Base-by-base conservation (phyloP, 2,329 filamentous ascomycete genomes). In the Alternaria infectoria region DNA sequence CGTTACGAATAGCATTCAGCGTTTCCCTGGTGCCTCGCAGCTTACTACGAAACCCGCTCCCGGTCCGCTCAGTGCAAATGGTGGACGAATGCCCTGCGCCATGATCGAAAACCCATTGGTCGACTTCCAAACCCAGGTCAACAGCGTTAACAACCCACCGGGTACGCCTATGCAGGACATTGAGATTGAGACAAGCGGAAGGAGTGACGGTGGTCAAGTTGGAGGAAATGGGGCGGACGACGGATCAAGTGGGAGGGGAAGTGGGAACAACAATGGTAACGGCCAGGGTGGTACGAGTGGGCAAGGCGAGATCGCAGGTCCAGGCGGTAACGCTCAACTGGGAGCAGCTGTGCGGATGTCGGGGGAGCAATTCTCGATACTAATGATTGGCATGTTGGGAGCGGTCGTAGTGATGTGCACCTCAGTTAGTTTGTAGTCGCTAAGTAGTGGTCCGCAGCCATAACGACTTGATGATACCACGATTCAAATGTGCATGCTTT, bases 1-100 rank as follows among this genome's bases (percentile, higher is more conserved):
- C 4, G 86, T 92, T 40, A 90, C 89, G 6, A 92, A 92, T 75
- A 83, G 81, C 43, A 91, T 92, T 66, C 60, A 68, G 0, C 62
- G 77, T 45, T 79, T 79, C 52, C 77, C 77, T 0, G 68, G 74
- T 17, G 75, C 77, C 5, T 67, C 62, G 4, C 76, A 79, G 21
- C 50, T 79, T 7, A 68, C 72, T 7, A 77, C 75, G 1, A 73
- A 77, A 17, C 77, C 77, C 1, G 68, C 69, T 4, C 77, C 77
- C 0, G 77, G 77, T 1, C 77, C 77, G 7, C 55, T 80, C 43
- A 77, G 73, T 49, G 71, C 70, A 45, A 79, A 73, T 47, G 77
- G 77, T 10, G 77, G 77, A 12, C 66, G 77, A 3, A 72, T 79
- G 68, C 65, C 57, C 12, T 80, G 77, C 50, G 69, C 65, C 2